A percentile compares a stretch with the other conserved stretches of the same genome.
These are phyloP conservation scores for Pyrrhoderma lamaoense DNA, from an alignment of 1,284 basidiomycete genomes.

Conservation along the genomic window DNA sequence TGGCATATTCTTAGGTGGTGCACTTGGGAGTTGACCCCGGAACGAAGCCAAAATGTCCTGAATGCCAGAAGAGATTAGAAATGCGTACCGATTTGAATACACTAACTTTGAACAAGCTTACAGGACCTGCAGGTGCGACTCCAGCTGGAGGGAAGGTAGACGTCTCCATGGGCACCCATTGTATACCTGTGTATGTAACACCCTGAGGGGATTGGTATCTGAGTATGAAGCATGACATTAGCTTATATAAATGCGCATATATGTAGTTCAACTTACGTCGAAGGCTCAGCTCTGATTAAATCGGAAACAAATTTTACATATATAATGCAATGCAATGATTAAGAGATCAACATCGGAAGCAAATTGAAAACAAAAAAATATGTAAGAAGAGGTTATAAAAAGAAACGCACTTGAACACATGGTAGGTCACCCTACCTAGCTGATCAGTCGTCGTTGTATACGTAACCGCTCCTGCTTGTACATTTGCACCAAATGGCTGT, in stretches of 20 bases:
- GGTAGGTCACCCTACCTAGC: conserved; percentile 15
- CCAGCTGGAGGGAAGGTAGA: conserved; percentile 12
- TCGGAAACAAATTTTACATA: not conserved
- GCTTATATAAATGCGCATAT: not conserved
- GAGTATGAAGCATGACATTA: not conserved
- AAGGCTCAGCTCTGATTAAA: conserved; percentile 12
- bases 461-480: conserved; percentile 14
- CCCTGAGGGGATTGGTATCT: conserved; percentile 68
- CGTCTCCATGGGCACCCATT: conserved; percentile 68
- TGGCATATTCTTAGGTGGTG: not conserved
- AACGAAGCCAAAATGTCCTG: conserved; percentile 19
- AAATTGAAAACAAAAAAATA: not conserved
- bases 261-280: conserved; percentile 8
- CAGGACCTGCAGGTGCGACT: conserved; percentile 15
- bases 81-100: not conserved
- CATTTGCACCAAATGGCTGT: conserved; percentile 14
- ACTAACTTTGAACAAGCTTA: conserved; percentile 2
- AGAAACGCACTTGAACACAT: conserved; percentile 17
- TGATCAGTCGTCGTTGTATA: conserved; percentile 18
- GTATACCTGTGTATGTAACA: conserved; percentile 53
- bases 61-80: not conserved
- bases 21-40: conserved; percentile 16
- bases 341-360: not conserved
- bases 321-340: not conserved
- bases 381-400: not conserved